phyloP scores from a whole-genome alignment of 225 moss, liverwort and hornwort species.

The Physcomitrium patens region DNA sequence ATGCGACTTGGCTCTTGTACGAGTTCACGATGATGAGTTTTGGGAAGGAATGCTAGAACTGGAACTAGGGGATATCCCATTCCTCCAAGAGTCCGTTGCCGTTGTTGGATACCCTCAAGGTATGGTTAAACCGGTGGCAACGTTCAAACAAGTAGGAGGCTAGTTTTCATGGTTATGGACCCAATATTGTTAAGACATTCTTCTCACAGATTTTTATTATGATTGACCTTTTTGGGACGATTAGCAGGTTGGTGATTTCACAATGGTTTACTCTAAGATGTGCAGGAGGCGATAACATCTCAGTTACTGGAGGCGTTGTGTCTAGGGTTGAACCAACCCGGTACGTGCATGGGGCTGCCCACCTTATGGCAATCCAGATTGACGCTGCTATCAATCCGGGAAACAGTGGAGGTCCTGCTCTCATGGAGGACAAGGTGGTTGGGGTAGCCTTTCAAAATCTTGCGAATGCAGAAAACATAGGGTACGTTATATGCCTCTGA shows the following conservation, averaged over 20 bases:
- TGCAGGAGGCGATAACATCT: conserved; percentile 95
- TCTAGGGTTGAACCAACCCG: conserved; percentile 97
- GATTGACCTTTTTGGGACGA: background rate
- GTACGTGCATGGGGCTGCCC: conserved; percentile 92
- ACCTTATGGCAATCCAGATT: conserved; percentile 98
- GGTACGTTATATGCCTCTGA: conserved; percentile 48
- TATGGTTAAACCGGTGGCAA: conserved; percentile 21
- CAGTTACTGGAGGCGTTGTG: conserved; percentile 95
- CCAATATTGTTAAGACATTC: conserved; percentile 15
- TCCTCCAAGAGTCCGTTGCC: conserved; percentile 92
- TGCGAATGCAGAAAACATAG: conserved; percentile 93
- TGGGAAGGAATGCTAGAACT: conserved; percentile 94
- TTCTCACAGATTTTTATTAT: background rate
- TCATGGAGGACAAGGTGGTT: conserved; percentile 98
- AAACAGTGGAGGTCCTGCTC: conserved; percentile 96
- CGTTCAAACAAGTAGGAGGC: background rate
- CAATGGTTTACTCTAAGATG: conserved; percentile 16
- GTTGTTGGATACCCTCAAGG: conserved; percentile 99
- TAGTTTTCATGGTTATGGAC: conserved; percentile 8
- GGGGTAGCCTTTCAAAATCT: conserved; percentile 98
- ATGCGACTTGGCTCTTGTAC: conserved; percentile 87
- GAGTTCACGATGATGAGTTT: conserved; percentile 78
- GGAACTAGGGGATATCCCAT: conserved; percentile 87
- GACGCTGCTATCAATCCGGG: conserved; percentile 99
- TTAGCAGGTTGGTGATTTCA: conserved; percentile 14